Conservation (phyloP, 495 filamentous ascomycete genomes). For the Tuber melanosporum region DNA sequence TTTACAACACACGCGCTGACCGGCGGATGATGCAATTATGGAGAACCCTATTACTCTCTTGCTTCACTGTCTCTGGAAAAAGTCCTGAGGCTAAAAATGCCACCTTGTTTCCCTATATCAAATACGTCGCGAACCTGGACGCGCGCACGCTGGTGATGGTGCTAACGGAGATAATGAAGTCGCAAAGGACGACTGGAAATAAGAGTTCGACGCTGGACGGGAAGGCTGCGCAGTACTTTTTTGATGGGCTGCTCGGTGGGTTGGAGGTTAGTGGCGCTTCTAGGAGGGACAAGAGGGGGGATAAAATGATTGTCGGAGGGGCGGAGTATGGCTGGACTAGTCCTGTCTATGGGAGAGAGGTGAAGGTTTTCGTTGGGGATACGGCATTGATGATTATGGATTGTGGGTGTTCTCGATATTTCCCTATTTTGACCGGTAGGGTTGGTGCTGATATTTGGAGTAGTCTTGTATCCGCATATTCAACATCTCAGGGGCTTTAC, state of each 20-base stretch:
- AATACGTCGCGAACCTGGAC: slow-evolving; percentile 37
- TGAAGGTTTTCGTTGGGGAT: slow-evolving; percentile 41
- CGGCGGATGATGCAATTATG: slow-evolving; percentile 32
- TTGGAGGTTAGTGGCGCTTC: slow-evolving; percentile 32
- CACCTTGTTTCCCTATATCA: slow-evolving; percentile 40
- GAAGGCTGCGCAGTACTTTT: slow-evolving; percentile 32
- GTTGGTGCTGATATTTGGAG: slow-evolving; percentile 12
- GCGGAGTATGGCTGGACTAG: slow-evolving; percentile 33
- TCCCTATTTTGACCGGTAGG: background rate
- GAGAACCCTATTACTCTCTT: slow-evolving; percentile 39
- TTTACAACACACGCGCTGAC: slow-evolving; percentile 29
- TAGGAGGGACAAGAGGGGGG: slow-evolving; percentile 22
- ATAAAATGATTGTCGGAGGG: slow-evolving; percentile 37
- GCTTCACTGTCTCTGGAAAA: slow-evolving; percentile 39
- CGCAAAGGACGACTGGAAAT: slow-evolving; percentile 24
- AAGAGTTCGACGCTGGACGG: slow-evolving; percentile 16
- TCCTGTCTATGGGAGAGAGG: slow-evolving; percentile 34
- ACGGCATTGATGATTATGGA: slow-evolving; percentile 42
- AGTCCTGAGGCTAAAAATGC: slow-evolving; percentile 32
- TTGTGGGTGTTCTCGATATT: slow-evolving; percentile 25
- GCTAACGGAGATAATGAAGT: slow-evolving; percentile 40
- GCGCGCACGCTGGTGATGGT: slow-evolving; percentile 40
- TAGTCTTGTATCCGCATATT: slow-evolving; percentile 39
- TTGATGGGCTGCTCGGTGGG: slow-evolving; percentile 35
- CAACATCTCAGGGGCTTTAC: slow-evolving; percentile 39